Percentiles rank a stretch among this genome's conserved stretches.
Evolutionary conservation across 441 rosid genomes (phyloP).

Genomic region (Populus tomentosa): DNA sequence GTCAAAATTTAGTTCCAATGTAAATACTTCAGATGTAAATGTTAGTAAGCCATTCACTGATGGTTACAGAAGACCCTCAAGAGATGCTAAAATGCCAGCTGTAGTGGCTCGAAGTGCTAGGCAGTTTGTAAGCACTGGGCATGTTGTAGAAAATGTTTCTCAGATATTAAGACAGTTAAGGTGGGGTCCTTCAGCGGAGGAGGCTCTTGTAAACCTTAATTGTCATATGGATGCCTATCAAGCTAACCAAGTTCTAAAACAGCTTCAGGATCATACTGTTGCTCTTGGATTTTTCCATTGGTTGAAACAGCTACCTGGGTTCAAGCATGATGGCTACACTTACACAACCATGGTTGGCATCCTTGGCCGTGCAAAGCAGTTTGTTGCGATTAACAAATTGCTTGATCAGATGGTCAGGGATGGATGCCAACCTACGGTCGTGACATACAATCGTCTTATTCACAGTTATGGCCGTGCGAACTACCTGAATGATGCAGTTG

Average conservation of each 20-base stretch:
- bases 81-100: slow-evolving; percentile 41
- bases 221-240: slow-evolving; percentile 62
- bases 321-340: slow-evolving; percentile 85
- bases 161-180: slow-evolving; percentile 41
- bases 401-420: slow-evolving; percentile 77
- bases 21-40: slow-evolving; percentile 36
- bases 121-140: slow-evolving; percentile 33
- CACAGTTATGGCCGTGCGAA: slow-evolving; percentile 93
- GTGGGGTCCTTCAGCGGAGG: slow-evolving; percentile 77
- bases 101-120: slow-evolving; percentile 32
- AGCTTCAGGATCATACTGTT: slow-evolving; percentile 64
- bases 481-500: slow-evolving; percentile 66
- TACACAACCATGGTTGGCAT: slow-evolving; percentile 94
- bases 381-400: slow-evolving; percentile 59
- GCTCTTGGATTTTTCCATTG: slow-evolving; percentile 84
- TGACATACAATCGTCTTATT: slow-evolving; percentile 81
- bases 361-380: slow-evolving; percentile 82
- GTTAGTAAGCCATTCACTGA: slow-evolving; percentile 27
- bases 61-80: slow-evolving; percentile 30
- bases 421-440: slow-evolving; percentile 81
- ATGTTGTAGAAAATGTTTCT: slow-evolving; percentile 55
- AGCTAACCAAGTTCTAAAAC: slow-evolving; percentile 86
- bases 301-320: slow-evolving; percentile 61
- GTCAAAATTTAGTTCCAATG: slow-evolving; percentile 30
- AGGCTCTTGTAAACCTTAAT: slow-evolving; percentile 54